These are phyloP conservation scores for Arctostaphylos glauca DNA, from an alignment of 148 eudicot species.

Conservation along the genomic window DNA sequence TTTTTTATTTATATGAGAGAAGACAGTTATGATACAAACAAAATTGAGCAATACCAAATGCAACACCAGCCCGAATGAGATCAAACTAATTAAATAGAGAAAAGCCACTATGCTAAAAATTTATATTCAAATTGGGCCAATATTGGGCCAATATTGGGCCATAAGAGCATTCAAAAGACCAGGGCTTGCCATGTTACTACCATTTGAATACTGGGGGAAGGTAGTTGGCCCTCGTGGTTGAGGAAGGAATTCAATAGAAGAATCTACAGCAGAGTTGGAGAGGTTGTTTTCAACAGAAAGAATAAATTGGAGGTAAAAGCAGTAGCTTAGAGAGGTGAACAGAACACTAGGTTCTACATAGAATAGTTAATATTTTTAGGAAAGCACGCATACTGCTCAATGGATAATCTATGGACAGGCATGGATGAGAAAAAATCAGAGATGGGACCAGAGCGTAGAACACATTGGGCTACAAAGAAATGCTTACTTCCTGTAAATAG, in stretches of 20 bases:
- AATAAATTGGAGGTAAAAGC: background rate
- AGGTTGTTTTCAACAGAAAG: background rate
- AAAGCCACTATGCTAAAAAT: background rate
- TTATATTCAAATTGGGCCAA: background rate
- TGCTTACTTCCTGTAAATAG: slow-evolving; percentile 86
- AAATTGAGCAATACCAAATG: background rate
- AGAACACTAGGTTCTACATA: background rate
- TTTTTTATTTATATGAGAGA: background rate
- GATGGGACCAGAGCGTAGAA: background rate
- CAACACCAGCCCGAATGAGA: background rate
- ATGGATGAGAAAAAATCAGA: background rate
- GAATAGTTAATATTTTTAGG: background rate
- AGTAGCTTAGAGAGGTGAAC: background rate
- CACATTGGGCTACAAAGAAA: slow-evolving; percentile 1
- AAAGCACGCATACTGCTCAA: background rate
- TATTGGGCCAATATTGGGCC: background rate
- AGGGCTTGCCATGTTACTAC: background rate
- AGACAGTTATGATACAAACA: background rate
- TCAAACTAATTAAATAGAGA: background rate
- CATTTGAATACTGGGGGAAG: background rate
- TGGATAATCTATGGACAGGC: background rate
- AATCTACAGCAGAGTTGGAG: background rate
- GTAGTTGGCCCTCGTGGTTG: background rate
- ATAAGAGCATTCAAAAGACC: background rate
- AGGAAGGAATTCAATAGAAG: background rate